A percentile compares a stretch with the other conserved stretches of the same genome.
Evolutionary conservation across 139 green algal genomes (phyloP).

Genomic region (Zygnema cylindricum): DNA sequence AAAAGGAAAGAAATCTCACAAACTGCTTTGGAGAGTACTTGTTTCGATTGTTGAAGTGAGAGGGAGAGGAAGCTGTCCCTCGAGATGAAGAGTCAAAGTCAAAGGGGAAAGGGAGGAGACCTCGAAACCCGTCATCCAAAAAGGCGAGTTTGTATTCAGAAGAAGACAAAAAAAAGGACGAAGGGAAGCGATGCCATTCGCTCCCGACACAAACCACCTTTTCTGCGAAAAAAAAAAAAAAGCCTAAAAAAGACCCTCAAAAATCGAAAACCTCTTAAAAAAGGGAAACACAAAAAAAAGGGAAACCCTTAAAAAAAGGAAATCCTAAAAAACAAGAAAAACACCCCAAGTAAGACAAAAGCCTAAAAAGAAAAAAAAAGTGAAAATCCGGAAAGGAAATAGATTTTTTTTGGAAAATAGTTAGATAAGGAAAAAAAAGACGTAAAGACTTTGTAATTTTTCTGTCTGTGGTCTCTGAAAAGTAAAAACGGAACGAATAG

Average conservation of each 20-base stretch:
- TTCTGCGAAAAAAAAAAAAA: not conserved
- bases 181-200: conserved; percentile 86
- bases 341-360: too few relatives aligned
- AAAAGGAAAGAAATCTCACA: conserved; percentile 35
- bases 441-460: too few relatives aligned
- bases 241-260: not conserved
- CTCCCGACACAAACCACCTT: conserved; percentile 73
- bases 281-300: too few relatives aligned
- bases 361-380: too few relatives aligned
- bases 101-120: conserved; percentile 63
- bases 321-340: too few relatives aligned
- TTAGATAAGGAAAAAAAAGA: too few relatives aligned
- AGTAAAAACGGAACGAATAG: too few relatives aligned
- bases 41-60: conserved; percentile 72
- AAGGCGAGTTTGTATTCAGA: conserved; percentile 73
- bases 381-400: too few relatives aligned
- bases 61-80: conserved; percentile 68
- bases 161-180: conserved; percentile 81
- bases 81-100: conserved; percentile 45
- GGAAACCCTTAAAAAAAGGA: too few relatives aligned
- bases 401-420: too few relatives aligned
- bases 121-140: conserved; percentile 74
- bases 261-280: not conserved
- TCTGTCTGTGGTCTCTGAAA: too few relatives aligned
- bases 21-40: conserved; percentile 51